Evolutionary conservation across 345 rosid species (phyloP).

Genomic region (Eucalyptus marginata): DNA sequence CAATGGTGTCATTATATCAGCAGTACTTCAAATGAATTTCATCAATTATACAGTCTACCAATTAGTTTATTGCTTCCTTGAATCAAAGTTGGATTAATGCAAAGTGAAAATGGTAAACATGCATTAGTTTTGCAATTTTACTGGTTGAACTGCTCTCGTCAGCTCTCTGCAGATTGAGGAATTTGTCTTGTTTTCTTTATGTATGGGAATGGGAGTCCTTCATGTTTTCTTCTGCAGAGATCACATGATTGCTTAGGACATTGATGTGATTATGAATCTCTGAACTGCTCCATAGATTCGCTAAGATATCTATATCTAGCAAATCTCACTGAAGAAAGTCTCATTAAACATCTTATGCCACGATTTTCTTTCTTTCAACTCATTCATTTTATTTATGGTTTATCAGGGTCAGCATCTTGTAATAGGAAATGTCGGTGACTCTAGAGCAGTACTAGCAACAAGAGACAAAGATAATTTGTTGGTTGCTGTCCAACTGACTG

Average conservation of each 20-base stretch:
- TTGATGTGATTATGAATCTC: background rate
- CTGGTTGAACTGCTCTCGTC: background rate
- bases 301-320: background rate
- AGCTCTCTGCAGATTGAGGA: background rate
- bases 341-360: background rate
- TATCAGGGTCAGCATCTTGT: slow-evolving; percentile 71
- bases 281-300: background rate
- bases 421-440: slow-evolving; percentile 85
- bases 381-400: background rate
- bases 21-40: background rate
- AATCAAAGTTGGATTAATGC: background rate
- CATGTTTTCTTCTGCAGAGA: background rate
- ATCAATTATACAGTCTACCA: background rate
- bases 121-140: background rate
- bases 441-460: slow-evolving; percentile 85
- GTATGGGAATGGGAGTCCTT: background rate
- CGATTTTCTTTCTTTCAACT: background rate
- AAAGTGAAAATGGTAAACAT: background rate
- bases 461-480: slow-evolving; percentile 55
- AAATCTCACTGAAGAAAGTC: background rate
- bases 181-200: background rate
- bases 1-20: background rate
- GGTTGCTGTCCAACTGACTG: slow-evolving; percentile 65
- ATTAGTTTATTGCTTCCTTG: background rate
- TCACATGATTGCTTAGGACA: background rate